These are phyloP conservation scores for Batrachochytrium dendrobatidis DNA, from an alignment of 371 early-diverging fungal species.

Conservation along the genomic window DNA sequence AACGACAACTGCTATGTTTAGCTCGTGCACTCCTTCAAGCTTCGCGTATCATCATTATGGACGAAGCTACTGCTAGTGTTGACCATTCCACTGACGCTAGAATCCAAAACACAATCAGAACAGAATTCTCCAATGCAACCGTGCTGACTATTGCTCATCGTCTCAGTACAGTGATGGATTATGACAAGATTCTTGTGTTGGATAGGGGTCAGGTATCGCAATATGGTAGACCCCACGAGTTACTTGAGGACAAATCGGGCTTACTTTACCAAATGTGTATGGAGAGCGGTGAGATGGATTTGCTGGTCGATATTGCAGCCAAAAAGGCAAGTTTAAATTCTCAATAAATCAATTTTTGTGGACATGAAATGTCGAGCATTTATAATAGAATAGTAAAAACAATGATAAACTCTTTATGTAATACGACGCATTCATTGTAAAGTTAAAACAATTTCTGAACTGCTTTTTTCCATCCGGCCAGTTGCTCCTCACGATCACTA, in stretches of 20 bases:
- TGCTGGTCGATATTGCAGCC: slow-evolving; percentile 15
- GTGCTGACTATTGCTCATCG: slow-evolving; percentile 56
- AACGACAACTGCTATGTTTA: slow-evolving; percentile 47
- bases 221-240: slow-evolving; percentile 36
- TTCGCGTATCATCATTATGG: slow-evolving; percentile 40
- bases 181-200: slow-evolving; percentile 76
- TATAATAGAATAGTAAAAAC: too few relatives aligned
- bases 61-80: slow-evolving; percentile 52
- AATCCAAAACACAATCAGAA: slow-evolving; percentile 60
- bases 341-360: too few relatives aligned
- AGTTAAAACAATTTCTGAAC: too few relatives aligned
- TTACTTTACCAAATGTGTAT: slow-evolving; percentile 22
- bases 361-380: too few relatives aligned
- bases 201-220: slow-evolving; percentile 64
- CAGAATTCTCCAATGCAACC: slow-evolving; percentile 54
- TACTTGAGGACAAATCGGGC: slow-evolving; percentile 13
- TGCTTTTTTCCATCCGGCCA: slow-evolving; percentile 77
- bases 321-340: too few relatives aligned
- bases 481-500: slow-evolving; percentile 55
- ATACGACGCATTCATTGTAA: too few relatives aligned
- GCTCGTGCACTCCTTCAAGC: slow-evolving; percentile 40
- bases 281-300: slow-evolving; percentile 28
- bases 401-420: too few relatives aligned
- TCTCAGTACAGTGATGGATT: slow-evolving; percentile 71
- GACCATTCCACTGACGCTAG: slow-evolving; percentile 60